These are phyloP conservation scores for Pseudopithomyces chartarum DNA, from an alignment of 2,329 filamentous ascomycete genomes.

Conservation along the genomic window DNA sequence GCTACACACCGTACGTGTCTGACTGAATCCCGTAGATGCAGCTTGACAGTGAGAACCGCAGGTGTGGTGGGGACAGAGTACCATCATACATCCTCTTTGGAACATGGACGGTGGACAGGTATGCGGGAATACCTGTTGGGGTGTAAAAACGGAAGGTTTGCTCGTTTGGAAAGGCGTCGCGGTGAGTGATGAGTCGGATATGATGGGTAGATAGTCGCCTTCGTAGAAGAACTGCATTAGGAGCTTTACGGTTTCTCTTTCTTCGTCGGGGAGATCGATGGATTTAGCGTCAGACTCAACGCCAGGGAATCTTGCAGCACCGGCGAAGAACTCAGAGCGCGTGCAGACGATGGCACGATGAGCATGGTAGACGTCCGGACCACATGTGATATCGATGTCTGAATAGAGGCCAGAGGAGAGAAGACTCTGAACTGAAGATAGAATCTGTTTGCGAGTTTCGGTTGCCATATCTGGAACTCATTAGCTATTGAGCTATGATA, in stretches of 20 bases:
- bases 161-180: too few relatives aligned
- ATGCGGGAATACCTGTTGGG: not conserved
- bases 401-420: conserved; percentile 9
- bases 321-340: conserved; percentile 13
- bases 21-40: not conserved
- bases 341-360: conserved; percentile 20
- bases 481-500: too few relatives aligned
- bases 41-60: not conserved
- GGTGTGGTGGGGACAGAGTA: not conserved
- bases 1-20: too few relatives aligned
- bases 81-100: not conserved
- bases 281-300: conserved; percentile 8
- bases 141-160: too few relatives aligned
- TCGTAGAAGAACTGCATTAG: conserved; percentile 19
- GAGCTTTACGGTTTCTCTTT: conserved; percentile 11
- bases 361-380: conserved; percentile 10
- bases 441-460: not conserved
- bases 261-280: conserved; percentile 10
- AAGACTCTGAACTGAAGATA: not conserved
- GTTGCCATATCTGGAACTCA: not conserved
- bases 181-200: not conserved
- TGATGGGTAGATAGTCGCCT: conserved; percentile 9
- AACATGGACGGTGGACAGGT: not conserved
- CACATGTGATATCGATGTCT: conserved; percentile 19
- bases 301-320: conserved; percentile 14